A percentile compares a stretch with the other conserved stretches of the same genome.
Conservation (phyloP, 257 asterid species). For the Lithospermum erythrorhizon region DNA sequence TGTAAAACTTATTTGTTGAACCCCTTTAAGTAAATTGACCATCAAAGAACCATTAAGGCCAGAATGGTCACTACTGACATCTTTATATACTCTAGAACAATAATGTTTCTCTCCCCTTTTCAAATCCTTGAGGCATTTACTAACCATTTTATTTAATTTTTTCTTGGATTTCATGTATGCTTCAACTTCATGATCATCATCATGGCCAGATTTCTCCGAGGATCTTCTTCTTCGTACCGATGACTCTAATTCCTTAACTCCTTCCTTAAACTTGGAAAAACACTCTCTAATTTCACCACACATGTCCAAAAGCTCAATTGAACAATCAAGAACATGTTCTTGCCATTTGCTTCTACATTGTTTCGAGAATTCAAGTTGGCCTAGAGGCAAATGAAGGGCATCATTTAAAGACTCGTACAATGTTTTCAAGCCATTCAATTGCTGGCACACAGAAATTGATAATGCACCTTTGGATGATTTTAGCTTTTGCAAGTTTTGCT, state of each 20-base stretch:
- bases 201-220: slow-evolving; percentile 3
- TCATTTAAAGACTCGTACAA: slow-evolving; percentile 23
- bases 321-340: slow-evolving; percentile 22
- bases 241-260: slow-evolving; percentile 25
- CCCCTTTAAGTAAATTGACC: slow-evolving; percentile 12
- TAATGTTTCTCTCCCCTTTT: slow-evolving; percentile 6
- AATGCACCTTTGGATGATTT: slow-evolving; percentile 14
- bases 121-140: slow-evolving; percentile 18
- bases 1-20: slow-evolving; percentile 11
- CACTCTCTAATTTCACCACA: slow-evolving; percentile 18
- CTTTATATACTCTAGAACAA: slow-evolving; percentile 1
- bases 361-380: slow-evolving; percentile 18
- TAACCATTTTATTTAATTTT: slow-evolving; percentile 12
- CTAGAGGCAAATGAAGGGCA: slow-evolving; percentile 24
- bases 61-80: background rate
- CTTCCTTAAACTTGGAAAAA: slow-evolving; percentile 19
- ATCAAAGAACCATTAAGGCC: slow-evolving; percentile 1
- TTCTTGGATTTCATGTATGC: slow-evolving; percentile 19
- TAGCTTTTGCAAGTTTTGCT: slow-evolving; percentile 18
- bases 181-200: slow-evolving; percentile 4
- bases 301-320: slow-evolving; percentile 22
- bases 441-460: slow-evolving; percentile 15
- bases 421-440: slow-evolving; percentile 25
- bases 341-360: slow-evolving; percentile 6
- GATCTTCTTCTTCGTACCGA: slow-evolving; percentile 21